Base-by-base conservation (phyloP, 2,329 filamentous ascomycete species). In the Phoma sp. region DNA sequence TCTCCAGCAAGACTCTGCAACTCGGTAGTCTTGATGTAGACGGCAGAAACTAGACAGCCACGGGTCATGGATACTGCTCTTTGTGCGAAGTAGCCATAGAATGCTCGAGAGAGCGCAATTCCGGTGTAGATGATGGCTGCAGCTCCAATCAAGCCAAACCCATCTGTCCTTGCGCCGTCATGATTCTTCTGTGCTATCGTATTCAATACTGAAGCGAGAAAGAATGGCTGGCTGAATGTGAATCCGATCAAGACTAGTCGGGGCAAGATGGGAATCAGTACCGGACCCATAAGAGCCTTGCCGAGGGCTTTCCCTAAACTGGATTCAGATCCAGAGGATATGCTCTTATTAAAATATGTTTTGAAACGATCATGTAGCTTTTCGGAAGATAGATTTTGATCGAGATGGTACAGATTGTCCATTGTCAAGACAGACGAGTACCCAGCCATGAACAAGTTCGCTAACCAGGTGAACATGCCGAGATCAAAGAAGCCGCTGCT, bases 401-500 rank as follows among this genome's bases (percentile, higher is more conserved):
- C 67, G 7, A 70, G 58, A 6, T 57, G 58, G 43, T 64, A 72
- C 9, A 77, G 59, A 52, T 68, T 62, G n/a, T 71, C 59, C 10
- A 69, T 57, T 2, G 50, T 60, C 3, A 76, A 47, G 23, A 70
- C 55, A 1, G 60, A 67, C 9, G 51, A 52, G 42, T 67, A 74
- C 0, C 75, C 74, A 9, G 51, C 9, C 11, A 52, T 30, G 41
- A 77, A 72, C 18, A 6, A 76, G 54, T 5, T 56, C 56, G 35
- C 72, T 76, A 76, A 48, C 74, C 74, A 77, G 60, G 60, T 70
- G 52, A 74, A 74, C 29, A 76, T 50, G 13, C 66, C 61, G n/a
- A 70, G 66, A 29, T 58, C 65, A 42, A 71, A 70, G 4, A 77
- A 55, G 11, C 73, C 68, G 48, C 68, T 69, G 4, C 67, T 72